Evolutionary conservation across 331 rosid species (phyloP).

Genomic region (Arachis monticola): DNA sequence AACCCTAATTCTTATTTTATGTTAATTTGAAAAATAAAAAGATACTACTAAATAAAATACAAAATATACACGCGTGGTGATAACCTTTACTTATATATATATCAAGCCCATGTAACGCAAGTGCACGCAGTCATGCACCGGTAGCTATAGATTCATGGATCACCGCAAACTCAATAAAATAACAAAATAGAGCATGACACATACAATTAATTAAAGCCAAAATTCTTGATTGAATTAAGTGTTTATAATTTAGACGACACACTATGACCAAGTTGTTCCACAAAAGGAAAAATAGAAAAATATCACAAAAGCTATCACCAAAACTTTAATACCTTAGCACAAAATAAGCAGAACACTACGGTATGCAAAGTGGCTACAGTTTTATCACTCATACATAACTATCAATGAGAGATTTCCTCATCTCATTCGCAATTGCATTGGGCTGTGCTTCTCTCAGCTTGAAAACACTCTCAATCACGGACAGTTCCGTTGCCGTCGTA

Average conservation of each 20-base stretch:
- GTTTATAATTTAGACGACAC: neutral
- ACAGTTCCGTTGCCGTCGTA: slow-evolving; percentile 90
- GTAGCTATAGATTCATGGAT: neutral
- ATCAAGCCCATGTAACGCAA: neutral
- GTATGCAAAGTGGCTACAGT: neutral
- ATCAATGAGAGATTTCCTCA: slow-evolving; percentile 84
- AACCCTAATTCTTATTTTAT: neutral
- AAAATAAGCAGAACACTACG: neutral
- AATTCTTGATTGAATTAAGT: slow-evolving; percentile 19
- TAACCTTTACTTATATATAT: neutral
- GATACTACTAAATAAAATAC: no score
- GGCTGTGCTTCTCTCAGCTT: slow-evolving; percentile 82
- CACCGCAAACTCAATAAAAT: neutral
- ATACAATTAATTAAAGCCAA: neutral
- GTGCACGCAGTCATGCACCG: neutral
- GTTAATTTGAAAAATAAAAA: neutral
- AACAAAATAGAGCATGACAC: neutral
- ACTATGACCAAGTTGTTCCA: neutral
- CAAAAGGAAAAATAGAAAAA: neutral
- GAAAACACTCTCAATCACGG: slow-evolving; percentile 84
- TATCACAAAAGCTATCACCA: neutral
- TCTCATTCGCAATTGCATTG: slow-evolving; percentile 72
- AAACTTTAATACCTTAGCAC: neutral
- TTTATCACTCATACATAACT: slow-evolving; percentile 54
- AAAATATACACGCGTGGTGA: neutral